Percentiles rank a stretch among this genome's conserved stretches.
These are phyloP conservation scores for Zasmidium citrigriseum DNA, from an alignment of 2,329 filamentous ascomycete species.

Conservation along the genomic window DNA sequence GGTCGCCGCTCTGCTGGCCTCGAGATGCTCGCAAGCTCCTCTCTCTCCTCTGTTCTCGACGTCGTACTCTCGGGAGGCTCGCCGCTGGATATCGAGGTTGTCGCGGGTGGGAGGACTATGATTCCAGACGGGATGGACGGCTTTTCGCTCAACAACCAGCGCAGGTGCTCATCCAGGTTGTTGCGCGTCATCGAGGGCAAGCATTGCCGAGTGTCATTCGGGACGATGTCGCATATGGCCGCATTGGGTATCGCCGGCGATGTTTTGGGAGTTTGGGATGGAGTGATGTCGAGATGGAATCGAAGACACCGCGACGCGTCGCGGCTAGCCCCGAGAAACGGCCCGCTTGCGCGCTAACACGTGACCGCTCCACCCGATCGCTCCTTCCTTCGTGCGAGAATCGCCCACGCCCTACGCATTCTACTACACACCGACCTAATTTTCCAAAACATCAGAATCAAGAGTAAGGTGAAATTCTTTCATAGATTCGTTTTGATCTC, in stretches of 20 bases:
- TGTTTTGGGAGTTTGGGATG: neutral
- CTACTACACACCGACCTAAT: neutral
- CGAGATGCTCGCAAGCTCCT: conserved; percentile 2
- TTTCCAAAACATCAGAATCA: no score
- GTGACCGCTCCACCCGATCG: neutral
- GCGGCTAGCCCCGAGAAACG: neutral
- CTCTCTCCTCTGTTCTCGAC: neutral
- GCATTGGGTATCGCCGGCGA: neutral
- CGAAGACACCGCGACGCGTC: neutral
- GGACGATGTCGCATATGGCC: neutral
- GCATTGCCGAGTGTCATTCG: conserved; percentile 22
- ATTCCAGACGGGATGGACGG: conserved; percentile 42
- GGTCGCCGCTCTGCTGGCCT: neutral
- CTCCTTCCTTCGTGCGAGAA: neutral
- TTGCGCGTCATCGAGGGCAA: conserved; percentile 47
- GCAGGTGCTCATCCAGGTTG: conserved; percentile 51
- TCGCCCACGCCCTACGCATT: neutral
- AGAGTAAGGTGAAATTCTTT: no score
- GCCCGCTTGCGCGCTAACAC: neutral
- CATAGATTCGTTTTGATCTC: no score
- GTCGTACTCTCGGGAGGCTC: neutral
- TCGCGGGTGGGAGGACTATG: conserved; percentile 22
- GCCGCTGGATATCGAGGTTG: conserved; percentile 16
- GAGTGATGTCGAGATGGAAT: neutral
- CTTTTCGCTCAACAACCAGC: conserved; percentile 49